Base-by-base conservation (phyloP, 139 green algal genomes). In the Chlamydomonas incerta region DNA sequence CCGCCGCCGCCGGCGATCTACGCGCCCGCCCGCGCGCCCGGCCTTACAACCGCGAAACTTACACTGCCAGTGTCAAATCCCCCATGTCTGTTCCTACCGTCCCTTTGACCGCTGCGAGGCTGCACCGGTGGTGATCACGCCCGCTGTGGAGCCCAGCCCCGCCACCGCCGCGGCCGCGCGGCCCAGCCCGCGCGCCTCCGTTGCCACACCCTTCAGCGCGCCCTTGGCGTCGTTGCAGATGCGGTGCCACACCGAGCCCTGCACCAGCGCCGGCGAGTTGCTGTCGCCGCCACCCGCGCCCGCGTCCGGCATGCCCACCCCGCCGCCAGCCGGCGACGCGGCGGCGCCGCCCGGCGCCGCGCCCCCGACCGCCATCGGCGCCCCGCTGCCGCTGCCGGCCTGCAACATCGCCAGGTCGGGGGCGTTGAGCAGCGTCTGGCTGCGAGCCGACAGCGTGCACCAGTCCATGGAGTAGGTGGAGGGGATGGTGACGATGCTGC, bases 391-490 rank as follows among this genome's bases (percentile, higher is more conserved):
- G 14, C 34, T 21, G 65, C 31, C 31, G 5, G 14, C n/a, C 14
- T 21, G 15, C 65, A 71, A n/a, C 65, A 41, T 29, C 6, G n/a
- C 13, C 15, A 37, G 13, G n/a, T 20, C 9, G 1, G 14, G 14
- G 15, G 14, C 31, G 14, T 31, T 33, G 29, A 82, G 76, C 76
- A 83, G 76, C 29, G 29, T 35, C 65, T 83, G 63, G 31, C 57
- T 72, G 41, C 63, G 76, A 1, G 63, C 41, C 0, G 76, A 83
- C 15, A 83, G 63, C 18, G 63, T 66, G 76, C 76, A 83, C 76
- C 76, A 83, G 50, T 83, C 76, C 63, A 83, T 83, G 29, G 41
- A 55, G 60, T 74, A 83, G 62, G 60, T 83, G 26, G 75, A 83
- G 37, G 75, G 75, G 11, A 72, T 62, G 26, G 75, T 63, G 11